Percentiles rank a stretch among this genome's conserved stretches.
Evolutionary conservation across 352 stramenopile genomes (phyloP).

Genomic region (Pythium biforme): DNA sequence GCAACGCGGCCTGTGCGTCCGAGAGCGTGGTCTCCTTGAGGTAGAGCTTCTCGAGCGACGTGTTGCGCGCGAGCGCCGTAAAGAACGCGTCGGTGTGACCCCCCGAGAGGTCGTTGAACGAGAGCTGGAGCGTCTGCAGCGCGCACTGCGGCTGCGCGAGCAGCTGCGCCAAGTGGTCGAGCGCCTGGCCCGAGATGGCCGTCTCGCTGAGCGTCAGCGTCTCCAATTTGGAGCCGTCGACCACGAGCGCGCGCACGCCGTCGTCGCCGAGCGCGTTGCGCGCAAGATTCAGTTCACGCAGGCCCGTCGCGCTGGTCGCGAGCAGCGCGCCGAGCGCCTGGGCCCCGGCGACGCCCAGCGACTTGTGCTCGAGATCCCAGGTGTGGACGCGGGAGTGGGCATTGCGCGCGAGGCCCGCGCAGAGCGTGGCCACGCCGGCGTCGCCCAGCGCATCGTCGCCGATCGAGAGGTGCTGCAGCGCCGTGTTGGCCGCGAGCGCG

Average conservation of each 20-base stretch:
- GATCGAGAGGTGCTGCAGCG: conserved; percentile 66
- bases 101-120: conserved; percentile 54
- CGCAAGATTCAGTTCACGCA: conserved; percentile 54
- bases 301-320: conserved; percentile 31
- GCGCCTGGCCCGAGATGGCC: conserved; percentile 40
- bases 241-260: not conserved
- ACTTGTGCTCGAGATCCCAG: conserved; percentile 81
- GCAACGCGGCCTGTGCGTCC: conserved; percentile 36
- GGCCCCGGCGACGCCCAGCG: conserved; percentile 41
- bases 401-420: conserved; percentile 53
- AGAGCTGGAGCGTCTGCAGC: conserved; percentile 61
- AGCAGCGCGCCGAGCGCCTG: conserved; percentile 55
- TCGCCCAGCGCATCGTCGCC: conserved; percentile 63
- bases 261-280: conserved; percentile 56
- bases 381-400: conserved; percentile 42
- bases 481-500: conserved; percentile 60
- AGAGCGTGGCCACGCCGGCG: conserved; percentile 41
- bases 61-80: conserved; percentile 53
- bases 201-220: conserved; percentile 51
- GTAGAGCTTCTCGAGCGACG: conserved; percentile 59
- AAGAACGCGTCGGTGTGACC: conserved; percentile 46
- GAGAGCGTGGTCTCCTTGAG: conserved; percentile 66
- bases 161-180: conserved; percentile 46
- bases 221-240: conserved; percentile 38
- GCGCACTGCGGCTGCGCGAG: conserved; percentile 44